These are phyloP conservation scores for Suhomyces bribrorum DNA, from an alignment of 1,139 yeast genomes.

Conservation along the genomic window DNA sequence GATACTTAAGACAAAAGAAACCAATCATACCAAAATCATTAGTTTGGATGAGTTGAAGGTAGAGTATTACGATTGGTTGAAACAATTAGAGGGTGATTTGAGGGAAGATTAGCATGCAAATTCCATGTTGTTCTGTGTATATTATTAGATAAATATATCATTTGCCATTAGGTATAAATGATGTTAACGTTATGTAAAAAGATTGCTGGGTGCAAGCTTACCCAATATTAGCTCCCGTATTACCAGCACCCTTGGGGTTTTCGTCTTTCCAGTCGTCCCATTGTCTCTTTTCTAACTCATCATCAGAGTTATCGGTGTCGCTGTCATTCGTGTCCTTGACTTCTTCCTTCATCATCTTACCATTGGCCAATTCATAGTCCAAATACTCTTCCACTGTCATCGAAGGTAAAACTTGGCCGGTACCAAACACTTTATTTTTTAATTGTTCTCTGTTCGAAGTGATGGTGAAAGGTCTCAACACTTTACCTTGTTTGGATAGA, in stretches of 20 bases:
- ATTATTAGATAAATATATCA: not conserved
- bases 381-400: conserved; percentile 93
- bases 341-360: conserved; percentile 68
- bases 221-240: conserved; percentile 77
- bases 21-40: conserved; percentile 25
- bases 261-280: conserved; percentile 96
- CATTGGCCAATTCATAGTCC: conserved; percentile 81
- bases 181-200: too few relatives aligned
- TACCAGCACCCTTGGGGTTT: conserved; percentile 86
- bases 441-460: conserved; percentile 61
- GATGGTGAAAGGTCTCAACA: conserved; percentile 81
- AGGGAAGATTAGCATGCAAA: conserved; percentile 11
- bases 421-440: conserved; percentile 72
- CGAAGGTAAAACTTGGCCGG: conserved; percentile 91
- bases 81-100: conserved; percentile 31
- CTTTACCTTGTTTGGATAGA: conserved; percentile 69
- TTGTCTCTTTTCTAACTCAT: conserved; percentile 60
- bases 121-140: not conserved
- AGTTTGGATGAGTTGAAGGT: conserved; percentile 32
- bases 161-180: too few relatives aligned
- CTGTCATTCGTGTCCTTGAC: conserved; percentile 29
- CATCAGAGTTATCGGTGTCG: conserved; percentile 43
- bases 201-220: too few relatives aligned
- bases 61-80: conserved; percentile 41
- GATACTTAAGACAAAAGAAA: conserved; percentile 39